Base-by-base conservation (phyloP, 805 yeast genomes). In the Priceomyces haplophilus region DNA sequence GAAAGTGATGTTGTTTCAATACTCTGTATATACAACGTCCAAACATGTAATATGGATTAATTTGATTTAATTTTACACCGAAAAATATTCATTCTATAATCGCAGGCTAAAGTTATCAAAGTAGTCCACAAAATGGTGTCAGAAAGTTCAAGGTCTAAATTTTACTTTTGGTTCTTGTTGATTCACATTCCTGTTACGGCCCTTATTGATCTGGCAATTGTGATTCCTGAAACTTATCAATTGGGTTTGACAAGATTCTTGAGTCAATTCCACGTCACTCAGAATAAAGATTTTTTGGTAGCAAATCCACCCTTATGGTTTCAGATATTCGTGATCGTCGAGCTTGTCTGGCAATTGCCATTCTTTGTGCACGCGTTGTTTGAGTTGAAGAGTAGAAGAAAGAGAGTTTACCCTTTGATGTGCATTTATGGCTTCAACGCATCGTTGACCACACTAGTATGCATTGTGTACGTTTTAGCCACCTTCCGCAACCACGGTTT, bases 361-460 rank as follows among this genome's bases (percentile, higher is more conserved):
- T 69, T 86, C 21, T 93, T 93, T 61, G 54, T 79, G 34, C 48
- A 65, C 11, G 79, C 75, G 10, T 70, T 73, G 0, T 52, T 45
- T 29, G 43, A 46, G 23, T 50, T 62, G 37, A 43, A 49, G 38
- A 15, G 36, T 15, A 18, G 41, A 16, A 18, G 39, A 27, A 34
- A 35, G 41, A 15, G 58, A 41, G 48, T 61, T 48, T 45, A 55
- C 40, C 49, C 59, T 18, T 72, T 69, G 56, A 60, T 83, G 50
- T 64, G 79, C 11, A 54, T 82, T 4, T 91, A 93, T 61, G 96
- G 91, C 3, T 75, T 85, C 52, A 88, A 88, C 55, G 98, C 97
- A 0, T 67, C 83, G 3, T 67, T 85, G 40, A 88, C 97, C 4
- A 88, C 97, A 0, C 60, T 82, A 29, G 77, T 82, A 18, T 91